Conservation (phyloP, 78 protist genomes). For the Bodo saltans region DNA sequence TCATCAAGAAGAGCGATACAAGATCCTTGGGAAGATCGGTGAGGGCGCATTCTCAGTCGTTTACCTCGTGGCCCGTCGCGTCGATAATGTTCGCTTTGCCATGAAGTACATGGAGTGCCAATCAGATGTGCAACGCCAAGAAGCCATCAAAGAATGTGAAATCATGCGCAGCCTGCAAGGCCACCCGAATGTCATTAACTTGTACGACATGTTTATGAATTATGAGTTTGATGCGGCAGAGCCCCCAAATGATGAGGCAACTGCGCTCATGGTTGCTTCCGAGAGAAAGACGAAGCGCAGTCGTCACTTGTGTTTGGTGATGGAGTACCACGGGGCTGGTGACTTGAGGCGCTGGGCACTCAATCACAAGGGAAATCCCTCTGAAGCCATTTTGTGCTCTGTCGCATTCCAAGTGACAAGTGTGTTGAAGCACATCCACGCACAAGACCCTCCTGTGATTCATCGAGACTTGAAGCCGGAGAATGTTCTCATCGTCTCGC, state of each 20-base stretch:
- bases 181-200: neutral
- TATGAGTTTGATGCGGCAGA: neutral
- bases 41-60: neutral
- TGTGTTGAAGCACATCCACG: neutral
- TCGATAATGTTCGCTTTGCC: neutral
- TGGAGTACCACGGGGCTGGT: constrained; percentile 3
- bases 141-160: neutral
- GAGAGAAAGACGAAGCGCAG: neutral
- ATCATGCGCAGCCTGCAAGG: neutral
- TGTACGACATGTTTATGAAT: constrained; percentile 7
- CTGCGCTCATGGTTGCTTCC: neutral
- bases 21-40: neutral
- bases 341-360: neutral
- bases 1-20: neutral
- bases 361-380: neutral
- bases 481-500: neutral
- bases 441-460: neutral
- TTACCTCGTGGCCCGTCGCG: neutral
- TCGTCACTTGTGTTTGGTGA: constrained; percentile 5
- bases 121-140: neutral
- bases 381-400: neutral
- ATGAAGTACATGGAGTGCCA: constrained; percentile 7
- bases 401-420: neutral
- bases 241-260: neutral
- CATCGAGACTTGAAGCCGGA: constrained; percentile 22